Percentiles rank a stretch among this genome's conserved stretches.
Conservation (phyloP, 164 flowering plant species). For the Litsea cubeba region DNA sequence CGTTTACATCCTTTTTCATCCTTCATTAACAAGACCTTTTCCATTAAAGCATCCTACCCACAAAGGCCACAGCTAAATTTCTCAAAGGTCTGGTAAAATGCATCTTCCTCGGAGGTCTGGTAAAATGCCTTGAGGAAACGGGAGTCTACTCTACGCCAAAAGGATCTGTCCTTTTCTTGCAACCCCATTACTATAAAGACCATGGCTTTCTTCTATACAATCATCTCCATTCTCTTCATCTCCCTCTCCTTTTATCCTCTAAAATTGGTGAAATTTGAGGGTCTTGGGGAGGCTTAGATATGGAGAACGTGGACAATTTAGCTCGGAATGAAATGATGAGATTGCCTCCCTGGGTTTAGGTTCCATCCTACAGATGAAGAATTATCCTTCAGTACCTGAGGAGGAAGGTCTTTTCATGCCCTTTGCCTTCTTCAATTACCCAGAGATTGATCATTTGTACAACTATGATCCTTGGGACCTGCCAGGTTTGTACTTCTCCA, state of each 20-base stretch:
- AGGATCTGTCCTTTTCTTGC: constrained; percentile 17
- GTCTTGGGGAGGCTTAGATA: not conserved
- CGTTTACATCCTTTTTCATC: too few species aligned
- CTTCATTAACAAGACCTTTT: too few species aligned
- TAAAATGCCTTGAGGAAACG: constrained; percentile 20
- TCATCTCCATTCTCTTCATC: not conserved
- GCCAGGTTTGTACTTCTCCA: constrained; percentile 44
- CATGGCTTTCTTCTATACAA: constrained; percentile 2
- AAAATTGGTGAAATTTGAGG: not conserved
- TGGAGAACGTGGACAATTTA: constrained; percentile 45
- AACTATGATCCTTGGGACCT: constrained; percentile 71
- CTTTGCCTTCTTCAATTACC: constrained; percentile 72
- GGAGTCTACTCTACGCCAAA: constrained; percentile 58
- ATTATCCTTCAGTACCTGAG: constrained; percentile 61
- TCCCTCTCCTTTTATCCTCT: not conserved
- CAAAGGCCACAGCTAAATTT: too few species aligned
- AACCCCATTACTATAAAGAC: constrained; percentile 33
- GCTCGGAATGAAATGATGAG: constrained; percentile 42
- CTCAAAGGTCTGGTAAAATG: constrained; percentile 5
- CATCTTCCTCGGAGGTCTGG: not conserved
- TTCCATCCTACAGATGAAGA: constrained; percentile 92
- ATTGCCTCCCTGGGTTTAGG: constrained; percentile 80
- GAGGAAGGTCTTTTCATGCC: constrained; percentile 48
- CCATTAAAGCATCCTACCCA: too few species aligned
- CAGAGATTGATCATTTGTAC: constrained; percentile 46